These are phyloP conservation scores for Phyllosticta citriasiana DNA, from an alignment of 2,329 filamentous ascomycete genomes.

Conservation along the genomic window DNA sequence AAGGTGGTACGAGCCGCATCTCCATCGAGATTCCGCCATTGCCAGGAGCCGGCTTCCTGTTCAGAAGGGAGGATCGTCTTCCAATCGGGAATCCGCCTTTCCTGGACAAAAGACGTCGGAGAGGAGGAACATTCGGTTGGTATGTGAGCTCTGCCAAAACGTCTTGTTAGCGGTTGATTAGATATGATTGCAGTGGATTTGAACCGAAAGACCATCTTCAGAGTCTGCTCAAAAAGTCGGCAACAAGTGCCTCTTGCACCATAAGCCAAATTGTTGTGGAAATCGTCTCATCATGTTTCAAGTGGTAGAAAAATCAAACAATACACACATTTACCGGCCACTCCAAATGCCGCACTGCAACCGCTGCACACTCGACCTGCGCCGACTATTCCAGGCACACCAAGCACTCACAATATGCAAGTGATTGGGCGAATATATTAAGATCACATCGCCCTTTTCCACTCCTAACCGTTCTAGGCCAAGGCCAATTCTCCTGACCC, in stretches of 20 bases:
- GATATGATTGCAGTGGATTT: neutral
- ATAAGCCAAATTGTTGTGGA: too few species aligned
- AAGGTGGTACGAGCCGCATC: constrained; percentile 24
- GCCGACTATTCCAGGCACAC: constrained; percentile 39
- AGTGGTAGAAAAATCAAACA: neutral
- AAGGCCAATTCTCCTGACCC: constrained; percentile 42
- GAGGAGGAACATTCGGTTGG: constrained; percentile 43
- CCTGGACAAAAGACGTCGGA: constrained; percentile 28
- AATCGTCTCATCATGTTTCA: neutral
- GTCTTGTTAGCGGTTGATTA: neutral
- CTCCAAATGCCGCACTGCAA: constrained; percentile 45
- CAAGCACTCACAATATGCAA: constrained; percentile 47
- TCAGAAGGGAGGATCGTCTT: constrained; percentile 23
- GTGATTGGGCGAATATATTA: constrained; percentile 46
- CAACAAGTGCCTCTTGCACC: too few species aligned
- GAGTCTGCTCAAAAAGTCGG: too few species aligned
- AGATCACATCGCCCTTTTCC: constrained; percentile 40
- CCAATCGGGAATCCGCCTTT: constrained; percentile 35
- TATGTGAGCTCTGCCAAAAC: constrained; percentile 37
- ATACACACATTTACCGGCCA: constrained; percentile 27
- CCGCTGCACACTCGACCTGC: constrained; percentile 46
- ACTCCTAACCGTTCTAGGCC: constrained; percentile 40
- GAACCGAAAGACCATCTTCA: neutral
- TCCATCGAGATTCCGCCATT: constrained; percentile 31
- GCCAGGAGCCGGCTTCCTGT: constrained; percentile 27